Base-by-base conservation (phyloP, 305 asterid genomes). In the Fraxinus baroniana region DNA sequence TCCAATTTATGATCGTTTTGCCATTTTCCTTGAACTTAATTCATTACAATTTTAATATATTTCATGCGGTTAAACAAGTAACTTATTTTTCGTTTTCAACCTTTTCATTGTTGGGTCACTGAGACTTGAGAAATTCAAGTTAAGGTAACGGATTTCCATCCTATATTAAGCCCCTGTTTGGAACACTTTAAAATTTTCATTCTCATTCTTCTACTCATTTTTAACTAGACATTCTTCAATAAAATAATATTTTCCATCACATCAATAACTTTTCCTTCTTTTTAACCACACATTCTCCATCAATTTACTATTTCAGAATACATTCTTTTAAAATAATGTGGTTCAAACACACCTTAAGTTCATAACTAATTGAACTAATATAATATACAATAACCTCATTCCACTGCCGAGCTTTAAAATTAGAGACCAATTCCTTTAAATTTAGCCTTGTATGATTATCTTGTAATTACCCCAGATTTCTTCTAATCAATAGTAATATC, bases 371-470 rank as follows among this genome's bases (percentile, higher is more conserved):
- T 71, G 39, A 71, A 71, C 13, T 17, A 32, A 30, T 28, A 30
- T 15, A 15, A 71, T 33, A 71, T 15, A 7, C 76, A 17, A 17
- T 15, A 8, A 30, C 44, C 15, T 32, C 76, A 71, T 30, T 70
- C 75, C 10, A 30, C 10, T 28, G 41, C 24, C 17, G 76, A 30
- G 12, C 24, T 13, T 13, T 71, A 30, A 32, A 32, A 32, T 30
- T 71, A 30, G 76, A 17, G 76, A 71, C 22, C 76, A 71, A 32
- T 71, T 66, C 36, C 73, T 60, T 66, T 66, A 66, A 66, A 24
- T 66, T 66, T 66, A 26, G n/a, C 73, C 35, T 22, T 32, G 76
- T 24, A 66, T 41, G 26, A 12, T 39, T 37, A 12, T 10, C 30
- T 60, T 60, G 81, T 36, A 78, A 78, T 12, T 66, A 30, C 75